These are phyloP conservation scores for Eucalyptus virginea DNA, from an alignment of 345 rosid species.

Conservation along the genomic window DNA sequence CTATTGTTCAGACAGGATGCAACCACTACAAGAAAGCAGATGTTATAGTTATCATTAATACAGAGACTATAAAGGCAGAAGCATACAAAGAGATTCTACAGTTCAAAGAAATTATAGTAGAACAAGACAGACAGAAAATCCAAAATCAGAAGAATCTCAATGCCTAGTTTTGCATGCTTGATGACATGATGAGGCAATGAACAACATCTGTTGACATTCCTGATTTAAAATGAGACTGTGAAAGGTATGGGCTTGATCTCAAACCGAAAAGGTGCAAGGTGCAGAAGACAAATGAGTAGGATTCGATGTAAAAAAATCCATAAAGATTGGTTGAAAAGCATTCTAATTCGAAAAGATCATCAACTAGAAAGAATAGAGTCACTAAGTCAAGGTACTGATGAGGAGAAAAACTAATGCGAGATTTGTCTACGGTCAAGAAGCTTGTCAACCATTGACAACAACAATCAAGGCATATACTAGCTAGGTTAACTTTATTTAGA, in stretches of 20 bases:
- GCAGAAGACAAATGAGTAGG: neutral
- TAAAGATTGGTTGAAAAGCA: neutral
- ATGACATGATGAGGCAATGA: neutral
- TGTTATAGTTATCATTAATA: neutral
- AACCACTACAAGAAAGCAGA: constrained; percentile 44
- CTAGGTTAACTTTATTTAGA: neutral
- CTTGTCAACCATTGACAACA: neutral
- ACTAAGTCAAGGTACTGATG: neutral
- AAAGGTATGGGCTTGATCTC: neutral
- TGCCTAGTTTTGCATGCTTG: neutral
- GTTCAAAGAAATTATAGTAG: neutral
- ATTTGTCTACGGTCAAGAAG: neutral
- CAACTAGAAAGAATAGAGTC: neutral
- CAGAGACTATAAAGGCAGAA: neutral
- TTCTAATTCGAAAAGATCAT: neutral
- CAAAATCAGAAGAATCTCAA: neutral
- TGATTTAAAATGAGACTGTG: neutral
- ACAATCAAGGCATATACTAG: neutral
- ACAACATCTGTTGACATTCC: neutral
- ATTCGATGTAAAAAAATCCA: neutral
- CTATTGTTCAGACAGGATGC: constrained; percentile 83
- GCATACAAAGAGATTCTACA: neutral
- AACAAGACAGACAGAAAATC: neutral
- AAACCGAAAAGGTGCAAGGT: neutral
- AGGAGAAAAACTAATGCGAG: neutral